Conservation (phyloP, 495 filamentous ascomycete species). For the Podospora sp. region DNA sequence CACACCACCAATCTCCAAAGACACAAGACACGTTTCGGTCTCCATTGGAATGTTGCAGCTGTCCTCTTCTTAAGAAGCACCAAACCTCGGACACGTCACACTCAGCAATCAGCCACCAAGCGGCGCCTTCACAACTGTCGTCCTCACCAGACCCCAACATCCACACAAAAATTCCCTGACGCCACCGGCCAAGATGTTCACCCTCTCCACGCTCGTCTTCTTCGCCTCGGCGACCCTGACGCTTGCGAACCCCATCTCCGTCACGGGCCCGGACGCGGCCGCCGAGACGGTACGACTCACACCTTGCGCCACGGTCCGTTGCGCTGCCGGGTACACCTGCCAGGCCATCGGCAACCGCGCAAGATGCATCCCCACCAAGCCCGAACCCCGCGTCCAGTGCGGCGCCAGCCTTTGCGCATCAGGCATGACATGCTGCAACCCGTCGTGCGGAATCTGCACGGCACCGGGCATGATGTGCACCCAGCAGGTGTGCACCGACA, state of each 20-base stretch:
- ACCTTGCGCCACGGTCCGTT: constrained; percentile 25
- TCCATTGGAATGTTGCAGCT: no score
- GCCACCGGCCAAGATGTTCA: background rate
- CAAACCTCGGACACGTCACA: no score
- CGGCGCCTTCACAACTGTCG: no score
- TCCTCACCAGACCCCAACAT: no score
- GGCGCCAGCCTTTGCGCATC: constrained; percentile 1
- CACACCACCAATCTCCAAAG: no score
- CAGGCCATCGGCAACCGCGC: constrained; percentile 21
- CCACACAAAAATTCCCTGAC: background rate
- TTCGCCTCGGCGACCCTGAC: background rate
- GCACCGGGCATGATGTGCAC: constrained; percentile 15
- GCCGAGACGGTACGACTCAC: constrained; percentile 1
- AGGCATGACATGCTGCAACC: constrained; percentile 11
- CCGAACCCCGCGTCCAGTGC: constrained; percentile 10
- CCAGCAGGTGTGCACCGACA: constrained; percentile 9
- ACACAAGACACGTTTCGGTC: no score
- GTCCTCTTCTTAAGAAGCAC: no score
- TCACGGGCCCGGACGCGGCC: background rate
- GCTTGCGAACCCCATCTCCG: background rate
- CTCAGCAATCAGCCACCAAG: no score
- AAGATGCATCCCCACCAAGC: constrained; percentile 16
- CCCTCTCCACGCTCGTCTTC: background rate
- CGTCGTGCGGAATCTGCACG: constrained; percentile 16
- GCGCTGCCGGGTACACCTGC: constrained; percentile 22